Conservation (phyloP, 2,329 filamentous ascomycete species). For the Lachnellula occidentalis region DNA sequence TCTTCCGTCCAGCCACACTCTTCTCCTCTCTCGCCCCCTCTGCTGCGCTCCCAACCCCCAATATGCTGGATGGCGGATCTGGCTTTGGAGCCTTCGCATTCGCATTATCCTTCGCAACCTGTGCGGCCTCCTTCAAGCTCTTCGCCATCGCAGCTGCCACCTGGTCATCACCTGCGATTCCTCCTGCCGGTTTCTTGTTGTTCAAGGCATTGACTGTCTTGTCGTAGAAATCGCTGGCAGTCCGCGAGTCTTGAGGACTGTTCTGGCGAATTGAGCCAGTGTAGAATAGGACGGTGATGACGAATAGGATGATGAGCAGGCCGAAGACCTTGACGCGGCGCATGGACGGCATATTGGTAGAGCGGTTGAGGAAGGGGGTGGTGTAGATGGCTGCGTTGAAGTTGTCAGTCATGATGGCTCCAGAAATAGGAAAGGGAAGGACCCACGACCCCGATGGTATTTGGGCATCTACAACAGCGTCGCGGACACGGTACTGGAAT, state of each 20-base stretch:
- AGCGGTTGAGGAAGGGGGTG: constrained; percentile 16
- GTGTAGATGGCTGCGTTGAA: constrained; percentile 7
- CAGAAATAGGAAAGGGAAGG: not conserved
- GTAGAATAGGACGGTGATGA: constrained; percentile 69
- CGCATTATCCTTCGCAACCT: constrained; percentile 61
- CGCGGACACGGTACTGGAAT: not conserved
- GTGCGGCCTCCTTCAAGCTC: constrained; percentile 62
- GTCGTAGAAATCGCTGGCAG: constrained; percentile 52
- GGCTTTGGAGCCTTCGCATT: constrained; percentile 61
- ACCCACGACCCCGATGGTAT: not conserved
- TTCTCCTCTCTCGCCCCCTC: constrained; percentile 28
- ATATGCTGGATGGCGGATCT: constrained; percentile 50
- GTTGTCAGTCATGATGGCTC: not conserved
- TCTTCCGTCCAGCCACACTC: constrained; percentile 48
- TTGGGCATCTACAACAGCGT: not conserved
- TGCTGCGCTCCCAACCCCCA: constrained; percentile 37
- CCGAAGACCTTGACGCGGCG: constrained; percentile 64
- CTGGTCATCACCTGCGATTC: constrained; percentile 41
- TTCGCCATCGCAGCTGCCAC: constrained; percentile 51
- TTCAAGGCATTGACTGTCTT: constrained; percentile 53
- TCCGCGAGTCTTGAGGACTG: constrained; percentile 40
- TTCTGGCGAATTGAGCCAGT: constrained; percentile 51
- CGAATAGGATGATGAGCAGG: constrained; percentile 56
- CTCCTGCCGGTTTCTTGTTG: constrained; percentile 18
- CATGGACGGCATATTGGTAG: constrained; percentile 55